Evolutionary conservation across 202 grass and related monocot species (phyloP).

Genomic region (Bolboschoenoplectus hybrid): DNA sequence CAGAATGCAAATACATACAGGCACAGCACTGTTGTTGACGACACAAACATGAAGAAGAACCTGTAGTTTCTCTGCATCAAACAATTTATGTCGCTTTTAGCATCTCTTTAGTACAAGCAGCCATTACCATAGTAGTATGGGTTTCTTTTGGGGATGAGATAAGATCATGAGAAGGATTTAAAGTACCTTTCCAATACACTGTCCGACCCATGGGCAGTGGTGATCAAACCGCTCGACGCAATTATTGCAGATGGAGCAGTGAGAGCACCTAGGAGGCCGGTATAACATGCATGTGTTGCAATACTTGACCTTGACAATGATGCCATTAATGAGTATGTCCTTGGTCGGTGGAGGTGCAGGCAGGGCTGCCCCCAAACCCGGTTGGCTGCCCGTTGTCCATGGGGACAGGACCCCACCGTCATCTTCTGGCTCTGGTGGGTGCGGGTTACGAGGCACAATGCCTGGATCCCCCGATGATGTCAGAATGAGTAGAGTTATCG

Average conservation of each 20-base stretch:
- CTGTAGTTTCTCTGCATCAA: conserved; percentile 71
- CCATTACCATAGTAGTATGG: background rate
- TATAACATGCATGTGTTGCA: conserved; percentile 98
- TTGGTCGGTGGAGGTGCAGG: conserved; percentile 61
- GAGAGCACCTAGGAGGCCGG: conserved; percentile 85
- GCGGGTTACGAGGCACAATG: conserved; percentile 76
- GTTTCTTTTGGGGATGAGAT: background rate
- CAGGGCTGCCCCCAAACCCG: conserved; percentile 15
- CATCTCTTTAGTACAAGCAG: background rate
- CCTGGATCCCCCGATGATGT: conserved; percentile 87
- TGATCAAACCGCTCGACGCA: conserved; percentile 96
- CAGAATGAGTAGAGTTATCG: conserved; percentile 72
- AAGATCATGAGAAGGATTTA: background rate
- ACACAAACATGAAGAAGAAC: conserved; percentile 90
- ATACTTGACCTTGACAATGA: conserved; percentile 86
- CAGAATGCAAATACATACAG: conserved; percentile 74
- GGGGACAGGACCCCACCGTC: conserved; percentile 36
- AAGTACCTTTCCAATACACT: conserved; percentile 87
- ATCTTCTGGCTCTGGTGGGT: conserved; percentile 69
- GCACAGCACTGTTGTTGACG: conserved; percentile 72
- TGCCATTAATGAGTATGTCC: conserved; percentile 76
- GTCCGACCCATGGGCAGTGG: conserved; percentile 97
- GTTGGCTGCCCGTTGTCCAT: conserved; percentile 8
- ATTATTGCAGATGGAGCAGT: conserved; percentile 98
- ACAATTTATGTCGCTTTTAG: conserved; percentile 22